phyloP scores from a whole-genome alignment of 129 eudicot species.

The Centella asiatica region DNA sequence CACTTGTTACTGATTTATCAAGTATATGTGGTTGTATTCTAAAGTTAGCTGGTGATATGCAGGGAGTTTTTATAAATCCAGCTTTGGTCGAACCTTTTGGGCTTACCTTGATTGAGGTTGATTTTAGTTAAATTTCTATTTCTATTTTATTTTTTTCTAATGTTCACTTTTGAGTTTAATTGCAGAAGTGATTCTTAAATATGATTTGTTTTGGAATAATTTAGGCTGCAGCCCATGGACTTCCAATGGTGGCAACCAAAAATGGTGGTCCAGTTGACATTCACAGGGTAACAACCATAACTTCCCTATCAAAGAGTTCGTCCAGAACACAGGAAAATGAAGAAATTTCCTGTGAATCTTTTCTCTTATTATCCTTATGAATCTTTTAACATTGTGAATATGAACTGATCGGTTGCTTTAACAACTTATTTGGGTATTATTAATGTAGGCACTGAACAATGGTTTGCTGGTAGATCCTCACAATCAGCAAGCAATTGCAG shows the following conservation, averaged over 20 bases:
- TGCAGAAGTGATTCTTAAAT: constrained; percentile 1
- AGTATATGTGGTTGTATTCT: constrained; percentile 5
- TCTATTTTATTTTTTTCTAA: not conserved
- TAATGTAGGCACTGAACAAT: constrained; percentile 59
- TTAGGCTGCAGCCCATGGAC: constrained; percentile 98
- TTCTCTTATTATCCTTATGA: not conserved
- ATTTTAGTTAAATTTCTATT: not conserved
- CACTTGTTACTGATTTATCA: constrained; percentile 7
- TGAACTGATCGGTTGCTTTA: not conserved
- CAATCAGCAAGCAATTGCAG: constrained; percentile 71
- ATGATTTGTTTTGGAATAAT: not conserved
- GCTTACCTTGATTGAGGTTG: constrained; percentile 89
- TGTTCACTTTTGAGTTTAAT: not conserved
- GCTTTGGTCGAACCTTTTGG: constrained; percentile 94
- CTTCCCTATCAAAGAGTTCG: too few relatives aligned
- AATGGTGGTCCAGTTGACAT: constrained; percentile 96
- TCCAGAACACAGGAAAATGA: too few relatives aligned
- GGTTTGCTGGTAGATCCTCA: constrained; percentile 86
- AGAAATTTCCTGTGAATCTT: too few relatives aligned
- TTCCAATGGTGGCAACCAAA: constrained; percentile 91
- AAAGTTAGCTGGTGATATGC: constrained; percentile 11
- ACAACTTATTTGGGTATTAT: not conserved
- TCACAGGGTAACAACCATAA: constrained; percentile 49
- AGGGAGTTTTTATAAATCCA: constrained; percentile 95
- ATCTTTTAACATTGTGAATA: not conserved